Conservation (phyloP, 495 filamentous ascomycete species). For the Penicillium maclennaniae region DNA sequence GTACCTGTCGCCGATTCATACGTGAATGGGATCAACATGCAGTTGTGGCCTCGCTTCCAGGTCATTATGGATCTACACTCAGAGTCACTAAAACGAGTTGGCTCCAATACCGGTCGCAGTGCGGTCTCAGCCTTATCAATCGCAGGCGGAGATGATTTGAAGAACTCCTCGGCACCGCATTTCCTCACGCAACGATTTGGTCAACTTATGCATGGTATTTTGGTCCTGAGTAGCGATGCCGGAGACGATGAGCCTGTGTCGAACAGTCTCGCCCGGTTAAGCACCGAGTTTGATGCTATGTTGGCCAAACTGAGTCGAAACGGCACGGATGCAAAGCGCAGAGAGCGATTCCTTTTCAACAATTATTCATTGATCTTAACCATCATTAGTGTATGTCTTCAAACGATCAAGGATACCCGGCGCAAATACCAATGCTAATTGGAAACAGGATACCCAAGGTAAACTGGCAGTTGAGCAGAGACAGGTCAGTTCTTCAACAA, state of each 20-base stretch:
- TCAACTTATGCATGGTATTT: conserved; percentile 78
- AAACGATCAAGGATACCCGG: too few species aligned
- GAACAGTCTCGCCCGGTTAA: conserved; percentile 69
- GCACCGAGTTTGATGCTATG: conserved; percentile 74
- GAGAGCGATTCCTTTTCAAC: conserved; percentile 86
- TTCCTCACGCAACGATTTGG: conserved; percentile 89
- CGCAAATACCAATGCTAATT: conserved; percentile 18
- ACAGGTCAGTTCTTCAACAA: conserved; percentile 32
- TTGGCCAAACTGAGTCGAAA: conserved; percentile 63
- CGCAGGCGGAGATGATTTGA: conserved; percentile 52
- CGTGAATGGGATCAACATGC: conserved; percentile 92
- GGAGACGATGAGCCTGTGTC: conserved; percentile 91
- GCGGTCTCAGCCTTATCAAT: conserved; percentile 54
- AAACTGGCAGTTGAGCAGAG: conserved; percentile 74
- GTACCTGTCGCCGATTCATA: conserved; percentile 86
- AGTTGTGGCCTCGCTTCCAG: conserved; percentile 94
- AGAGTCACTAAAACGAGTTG: conserved; percentile 68
- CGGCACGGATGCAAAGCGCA: conserved; percentile 70
- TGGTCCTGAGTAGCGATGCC: conserved; percentile 76
- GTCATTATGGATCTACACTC: conserved; percentile 88
- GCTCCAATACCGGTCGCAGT: conserved; percentile 49
- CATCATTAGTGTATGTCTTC: conserved; percentile 64
- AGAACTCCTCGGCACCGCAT: conserved; percentile 81
- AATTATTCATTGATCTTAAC: conserved; percentile 91
- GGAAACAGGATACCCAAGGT: conserved; percentile 61